Evolutionary conservation across 176 grass and related monocot genomes (phyloP), one percentile per base, ranked within the genome.

Genomic region (Rhipidocladum racemiflorum): DNA sequence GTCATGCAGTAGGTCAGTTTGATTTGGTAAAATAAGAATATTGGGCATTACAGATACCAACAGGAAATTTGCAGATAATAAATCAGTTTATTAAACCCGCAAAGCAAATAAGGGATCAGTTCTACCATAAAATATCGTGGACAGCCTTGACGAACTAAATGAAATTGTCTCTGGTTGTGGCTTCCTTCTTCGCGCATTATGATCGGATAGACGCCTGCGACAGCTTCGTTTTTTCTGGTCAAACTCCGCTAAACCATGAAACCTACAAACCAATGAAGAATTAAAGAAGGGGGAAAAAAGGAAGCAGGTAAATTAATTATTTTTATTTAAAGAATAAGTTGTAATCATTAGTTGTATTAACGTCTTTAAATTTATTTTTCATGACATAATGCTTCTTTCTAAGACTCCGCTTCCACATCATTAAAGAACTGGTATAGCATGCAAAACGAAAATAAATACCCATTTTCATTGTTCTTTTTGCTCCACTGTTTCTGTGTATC

Each of bases 191-290:
- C 93, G 88, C 57, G 91, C 89, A 80, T 99, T 99, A 79, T 99
- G 96, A 83, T 99, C 93, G 25, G 25, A 66, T 87, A 99, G 89
- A 46, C 96, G 92, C 36, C 93, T 85, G 38, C 96, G 92, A 44
- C 96, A 99, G 68, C 96, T 99, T 83, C 83, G 75, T 74, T 99
- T 99, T 79, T 87, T 91, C 89, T 95, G 92, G 72, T 99, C 96
- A 83, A 99, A 99, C 91, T 93, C 89, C 13, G 65, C 40, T 80
- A 99, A 87, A 51, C 55, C 91, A 86, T 99, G 96, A 78, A 99
- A 99, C 80, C 96, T 99, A 66, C 5, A 86, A 42, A 61, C 55
- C 51, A 79, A 81, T 0, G 1, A 24, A 77, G 32, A 38, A 20
- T 21, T 18, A 74, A 75, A 11, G 21, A 51, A 68, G 5, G 42